These are phyloP conservation scores for Kernera saxatilis DNA, from an alignment of 345 rosid genomes.

Conservation along the genomic window DNA sequence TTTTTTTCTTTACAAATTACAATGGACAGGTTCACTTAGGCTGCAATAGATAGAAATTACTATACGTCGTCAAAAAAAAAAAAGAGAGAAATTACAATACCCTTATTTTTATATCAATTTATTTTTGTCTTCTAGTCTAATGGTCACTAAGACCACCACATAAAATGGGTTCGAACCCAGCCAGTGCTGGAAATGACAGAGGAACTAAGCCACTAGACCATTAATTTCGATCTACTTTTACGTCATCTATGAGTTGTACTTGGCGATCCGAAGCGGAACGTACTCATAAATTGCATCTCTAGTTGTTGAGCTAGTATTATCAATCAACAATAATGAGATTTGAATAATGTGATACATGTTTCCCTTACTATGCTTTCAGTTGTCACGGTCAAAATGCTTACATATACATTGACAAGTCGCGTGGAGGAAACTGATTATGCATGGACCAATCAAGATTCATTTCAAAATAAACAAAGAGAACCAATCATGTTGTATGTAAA, in stretches of 20 bases:
- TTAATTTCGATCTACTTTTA: no score
- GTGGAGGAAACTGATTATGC: conserved; percentile 1
- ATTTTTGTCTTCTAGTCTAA: no score
- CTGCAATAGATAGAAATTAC: no score
- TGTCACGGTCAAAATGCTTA: conserved; percentile 15
- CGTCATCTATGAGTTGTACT: neutral
- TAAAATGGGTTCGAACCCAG: no score
- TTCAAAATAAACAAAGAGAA: neutral
- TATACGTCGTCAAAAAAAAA: no score
- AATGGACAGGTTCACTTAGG: no score
- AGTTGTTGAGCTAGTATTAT: conserved; percentile 4
- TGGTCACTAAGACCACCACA: no score
- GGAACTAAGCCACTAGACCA: no score
- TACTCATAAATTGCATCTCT: neutral
- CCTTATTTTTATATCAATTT: no score
- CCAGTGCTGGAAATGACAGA: no score
- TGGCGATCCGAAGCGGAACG: neutral
- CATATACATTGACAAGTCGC: conserved; percentile 8
- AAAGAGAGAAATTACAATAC: no score
- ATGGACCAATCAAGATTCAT: neutral
- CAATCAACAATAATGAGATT: neutral
- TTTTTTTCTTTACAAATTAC: no score
- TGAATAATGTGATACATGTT: neutral
- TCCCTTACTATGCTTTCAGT: neutral
- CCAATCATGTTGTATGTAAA: neutral